Percentiles rank a stretch among this genome's conserved stretches.
phyloP scores from a whole-genome alignment of 2,329 filamentous ascomycete species.

The Trichoderma koningii region DNA sequence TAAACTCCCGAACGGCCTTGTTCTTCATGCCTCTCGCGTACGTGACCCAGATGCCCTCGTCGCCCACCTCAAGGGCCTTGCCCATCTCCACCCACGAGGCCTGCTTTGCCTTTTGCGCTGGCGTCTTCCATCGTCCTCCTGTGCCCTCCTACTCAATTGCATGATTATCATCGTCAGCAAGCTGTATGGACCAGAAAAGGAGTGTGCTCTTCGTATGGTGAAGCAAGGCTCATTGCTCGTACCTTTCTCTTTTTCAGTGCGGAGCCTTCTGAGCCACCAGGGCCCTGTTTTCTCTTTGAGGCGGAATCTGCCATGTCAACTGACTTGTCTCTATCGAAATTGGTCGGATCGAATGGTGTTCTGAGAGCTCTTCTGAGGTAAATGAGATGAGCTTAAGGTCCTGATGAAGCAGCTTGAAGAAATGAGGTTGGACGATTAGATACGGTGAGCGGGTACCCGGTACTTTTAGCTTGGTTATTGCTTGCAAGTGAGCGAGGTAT shows the following conservation, averaged over 20 bases:
- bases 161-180: neutral
- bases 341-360: neutral
- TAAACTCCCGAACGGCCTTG: slow-evolving; percentile 69
- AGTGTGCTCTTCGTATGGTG: slow-evolving; percentile 22
- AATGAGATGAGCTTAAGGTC: neutral
- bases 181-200: too few species aligned
- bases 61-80: slow-evolving; percentile 62
- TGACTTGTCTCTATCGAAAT: neutral
- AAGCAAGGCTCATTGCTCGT: neutral
- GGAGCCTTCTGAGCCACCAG: slow-evolving; percentile 34
- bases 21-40: slow-evolving; percentile 72
- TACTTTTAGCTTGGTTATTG: neutral
- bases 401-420: neutral
- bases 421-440: slow-evolving; percentile 5
- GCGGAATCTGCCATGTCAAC: slow-evolving; percentile 38
- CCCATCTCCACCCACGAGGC: slow-evolving; percentile 46
- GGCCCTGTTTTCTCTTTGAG: slow-evolving; percentile 43
- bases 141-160: slow-evolving; percentile 49
- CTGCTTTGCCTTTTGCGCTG: slow-evolving; percentile 57
- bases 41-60: slow-evolving; percentile 76
- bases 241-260: slow-evolving; percentile 48
- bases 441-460: neutral
- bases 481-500: neutral
- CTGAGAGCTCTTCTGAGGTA: neutral
- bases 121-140: slow-evolving; percentile 62